These are phyloP conservation scores for Aspergillus cavernicola DNA, from an alignment of 495 filamentous ascomycete species.

Conservation along the genomic window DNA sequence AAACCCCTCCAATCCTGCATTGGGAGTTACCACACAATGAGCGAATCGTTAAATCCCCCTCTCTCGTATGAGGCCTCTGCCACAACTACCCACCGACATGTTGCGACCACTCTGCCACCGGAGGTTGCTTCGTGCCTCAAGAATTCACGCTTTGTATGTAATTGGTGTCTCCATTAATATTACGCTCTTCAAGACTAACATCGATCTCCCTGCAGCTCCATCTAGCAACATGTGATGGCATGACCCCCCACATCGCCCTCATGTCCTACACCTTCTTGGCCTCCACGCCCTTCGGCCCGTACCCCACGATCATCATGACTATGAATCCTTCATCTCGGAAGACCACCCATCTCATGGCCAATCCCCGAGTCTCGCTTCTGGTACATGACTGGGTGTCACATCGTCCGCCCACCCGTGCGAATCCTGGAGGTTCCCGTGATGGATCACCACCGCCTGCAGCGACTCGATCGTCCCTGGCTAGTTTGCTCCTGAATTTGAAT, in stretches of 20 bases:
- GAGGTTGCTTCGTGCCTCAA: constrained; percentile 89
- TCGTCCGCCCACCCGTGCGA: constrained; percentile 73
- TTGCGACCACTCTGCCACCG: constrained; percentile 64
- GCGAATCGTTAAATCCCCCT: constrained; percentile 49
- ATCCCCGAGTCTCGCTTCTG: constrained; percentile 88
- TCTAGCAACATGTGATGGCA: constrained; percentile 79
- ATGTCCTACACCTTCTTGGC: constrained; percentile 99
- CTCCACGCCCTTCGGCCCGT: constrained; percentile 65
- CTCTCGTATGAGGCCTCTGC: constrained; percentile 73
- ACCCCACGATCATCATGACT: constrained; percentile 87
- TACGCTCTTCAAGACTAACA: background rate
- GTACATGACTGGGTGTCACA: constrained; percentile 99
- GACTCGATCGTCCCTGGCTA: constrained; percentile 67
- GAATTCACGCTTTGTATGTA: constrained; percentile 85
- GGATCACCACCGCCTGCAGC: constrained; percentile 62
- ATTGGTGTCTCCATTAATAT: background rate
- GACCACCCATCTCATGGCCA: constrained; percentile 77
- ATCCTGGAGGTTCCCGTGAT: constrained; percentile 48
- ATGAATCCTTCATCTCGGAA: constrained; percentile 86
- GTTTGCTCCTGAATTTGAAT: constrained; percentile 83
- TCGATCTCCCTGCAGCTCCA: constrained; percentile 69
- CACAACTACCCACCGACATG: constrained; percentile 64
- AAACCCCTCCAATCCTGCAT: too few species aligned
- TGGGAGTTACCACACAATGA: constrained; percentile 28
- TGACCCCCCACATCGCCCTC: constrained; percentile 87